phyloP scores from a whole-genome alignment of 805 yeast genomes.

The Debaryomyces tyrocola region DNA sequence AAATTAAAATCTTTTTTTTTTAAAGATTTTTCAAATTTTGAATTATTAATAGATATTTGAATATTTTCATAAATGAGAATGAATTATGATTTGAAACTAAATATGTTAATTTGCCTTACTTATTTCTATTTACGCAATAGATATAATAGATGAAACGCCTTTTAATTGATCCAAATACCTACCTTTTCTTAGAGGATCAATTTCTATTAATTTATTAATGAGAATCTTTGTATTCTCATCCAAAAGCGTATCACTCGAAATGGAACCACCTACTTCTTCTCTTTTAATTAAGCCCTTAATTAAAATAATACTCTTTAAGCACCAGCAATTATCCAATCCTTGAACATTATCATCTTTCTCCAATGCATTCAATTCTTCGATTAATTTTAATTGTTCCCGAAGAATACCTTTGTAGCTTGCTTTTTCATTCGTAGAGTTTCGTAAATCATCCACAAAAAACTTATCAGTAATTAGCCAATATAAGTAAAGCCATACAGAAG shows the following conservation, averaged over 20 bases:
- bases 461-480: slow-evolving; percentile 67
- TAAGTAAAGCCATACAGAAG: slow-evolving; percentile 88
- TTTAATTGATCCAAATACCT: slow-evolving; percentile 50
- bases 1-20: too few species aligned
- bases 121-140: too few species aligned
- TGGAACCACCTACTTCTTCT: slow-evolving; percentile 3
- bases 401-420: slow-evolving; percentile 40
- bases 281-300: slow-evolving; percentile 33
- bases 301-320: slow-evolving; percentile 60
- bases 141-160: slow-evolving; percentile 6
- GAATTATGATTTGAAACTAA: too few species aligned
- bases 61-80: too few species aligned
- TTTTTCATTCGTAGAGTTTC: slow-evolving; percentile 15
- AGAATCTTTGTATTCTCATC: slow-evolving; percentile 31
- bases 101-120: too few species aligned
- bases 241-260: slow-evolving; percentile 7
- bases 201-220: slow-evolving; percentile 44
- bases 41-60: too few species aligned
- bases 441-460: slow-evolving; percentile 31
- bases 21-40: too few species aligned
- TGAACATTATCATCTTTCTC: slow-evolving; percentile 62
- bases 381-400: slow-evolving; percentile 42
- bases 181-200: slow-evolving; percentile 66
- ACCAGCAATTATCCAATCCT: slow-evolving; percentile 69
- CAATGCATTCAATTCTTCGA: slow-evolving; percentile 65